A percentile compares a stretch with the other conserved stretches of the same genome.
Conservation (phyloP, 2,329 filamentous ascomycete species). For the Decorospora gaudefroyi region DNA sequence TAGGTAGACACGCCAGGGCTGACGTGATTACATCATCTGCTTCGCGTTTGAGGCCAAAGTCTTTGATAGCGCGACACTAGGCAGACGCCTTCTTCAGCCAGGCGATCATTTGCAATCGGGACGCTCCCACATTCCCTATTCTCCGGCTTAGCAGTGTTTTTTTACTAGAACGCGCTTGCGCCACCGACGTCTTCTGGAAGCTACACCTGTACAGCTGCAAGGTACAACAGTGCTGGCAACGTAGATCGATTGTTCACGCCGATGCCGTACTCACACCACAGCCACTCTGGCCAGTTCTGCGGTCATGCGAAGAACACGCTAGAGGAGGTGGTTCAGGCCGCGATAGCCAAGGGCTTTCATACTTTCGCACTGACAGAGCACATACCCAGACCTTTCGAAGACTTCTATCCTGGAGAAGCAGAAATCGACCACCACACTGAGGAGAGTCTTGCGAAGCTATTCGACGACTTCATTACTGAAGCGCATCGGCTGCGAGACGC, state of each 20-base stretch:
- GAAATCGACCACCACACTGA: constrained; percentile 31
- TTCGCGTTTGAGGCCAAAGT: neutral
- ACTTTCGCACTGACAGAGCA: constrained; percentile 92
- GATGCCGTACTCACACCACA: constrained; percentile 98
- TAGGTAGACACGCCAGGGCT: neutral
- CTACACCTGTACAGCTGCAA: neutral
- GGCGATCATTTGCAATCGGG: neutral
- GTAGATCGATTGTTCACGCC: neutral
- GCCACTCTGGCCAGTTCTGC: constrained; percentile 97
- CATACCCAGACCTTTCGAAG: constrained; percentile 78
- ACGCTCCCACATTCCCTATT: neutral
- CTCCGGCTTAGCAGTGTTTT: neutral
- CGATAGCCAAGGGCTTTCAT: constrained; percentile 76
- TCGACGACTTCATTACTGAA: constrained; percentile 74
- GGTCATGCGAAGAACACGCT: constrained; percentile 80
- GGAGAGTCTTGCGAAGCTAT: constrained; percentile 53
- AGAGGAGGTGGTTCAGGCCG: constrained; percentile 79
- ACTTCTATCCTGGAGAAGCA: constrained; percentile 93
- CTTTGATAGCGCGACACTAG: constrained; percentile 1
- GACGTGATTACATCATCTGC: constrained; percentile 5
- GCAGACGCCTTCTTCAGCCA: neutral
- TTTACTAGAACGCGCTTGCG: neutral
- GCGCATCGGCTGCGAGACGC: constrained; percentile 71
- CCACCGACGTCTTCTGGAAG: no score
- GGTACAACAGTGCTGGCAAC: neutral